Base-by-base conservation (phyloP, 805 yeast species). In the Metschnikowia arizonensis region DNA sequence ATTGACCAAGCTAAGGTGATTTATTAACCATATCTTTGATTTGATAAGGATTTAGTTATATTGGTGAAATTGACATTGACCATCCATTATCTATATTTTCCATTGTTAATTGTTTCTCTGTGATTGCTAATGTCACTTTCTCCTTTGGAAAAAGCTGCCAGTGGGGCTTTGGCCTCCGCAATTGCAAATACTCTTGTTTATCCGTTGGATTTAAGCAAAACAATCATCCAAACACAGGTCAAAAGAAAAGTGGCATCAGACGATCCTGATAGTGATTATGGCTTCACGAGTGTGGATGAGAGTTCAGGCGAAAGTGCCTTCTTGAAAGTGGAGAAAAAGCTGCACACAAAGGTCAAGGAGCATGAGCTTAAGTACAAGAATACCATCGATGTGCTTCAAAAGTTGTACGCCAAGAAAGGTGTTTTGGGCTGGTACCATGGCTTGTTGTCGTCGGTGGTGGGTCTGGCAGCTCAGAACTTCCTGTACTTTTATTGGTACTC, bases 401-500 rank as follows among this genome's bases (percentile, higher is more conserved):
- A 81, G 60, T 79, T 87, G 4, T 76, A 79, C 59, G 65, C 66
- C 50, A 71, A 72, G 45, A 75, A 80, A 53, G 95, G 95, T 1
- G 40, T 83, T 9, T 50, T 66, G 14, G 93, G 91, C 5, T 74
- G 85, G 63, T 88, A 87, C 65, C 79, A 77, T 51, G 96, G 96
- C 1, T 63, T 87, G 38, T 65, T 78, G 2, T 81, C 89, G 1
- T 77, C 86, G 1, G 65, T 86, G 33, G 56, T 82, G 15, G 88
- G 89, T 2, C 78, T 82, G 9, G 89, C 90, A 2, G 79, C 85
- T 7, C 87, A 85, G 59, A 84, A 83, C 55, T 88, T 88, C 60
- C 82, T 88, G 25, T 88, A 88, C 63, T 88, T 88, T 63, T 88
- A 86, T 64, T 88, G 95, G 93, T 88, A 88, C 64, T 82, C 89